phyloP scores from a whole-genome alignment of 495 filamentous ascomycete species.

The Penicillium odoratum region DNA sequence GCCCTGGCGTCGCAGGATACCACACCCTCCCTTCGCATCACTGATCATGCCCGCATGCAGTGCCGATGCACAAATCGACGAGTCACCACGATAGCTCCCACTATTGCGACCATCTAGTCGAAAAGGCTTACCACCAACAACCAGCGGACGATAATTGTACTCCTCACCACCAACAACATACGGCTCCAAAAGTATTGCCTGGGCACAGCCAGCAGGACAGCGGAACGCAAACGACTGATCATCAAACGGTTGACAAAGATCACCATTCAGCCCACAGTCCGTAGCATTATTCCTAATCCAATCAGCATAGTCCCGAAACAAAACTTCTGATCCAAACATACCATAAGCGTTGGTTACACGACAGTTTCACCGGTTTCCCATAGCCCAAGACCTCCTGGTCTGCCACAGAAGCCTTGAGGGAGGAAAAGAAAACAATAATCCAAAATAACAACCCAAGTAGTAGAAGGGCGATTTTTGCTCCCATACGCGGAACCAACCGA shows the following conservation, averaged over 20 bases:
- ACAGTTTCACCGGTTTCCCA: slow-evolving; percentile 55
- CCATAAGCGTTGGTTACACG: slow-evolving; percentile 55
- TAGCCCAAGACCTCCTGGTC: slow-evolving; percentile 60
- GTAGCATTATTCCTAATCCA: slow-evolving; percentile 44
- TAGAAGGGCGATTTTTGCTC: slow-evolving; percentile 52
- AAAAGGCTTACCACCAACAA: slow-evolving; percentile 66
- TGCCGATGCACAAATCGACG: slow-evolving; percentile 71
- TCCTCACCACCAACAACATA: slow-evolving; percentile 68
- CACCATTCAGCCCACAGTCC: slow-evolving; percentile 70
- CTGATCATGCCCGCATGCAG: slow-evolving; percentile 72
- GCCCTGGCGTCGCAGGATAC: slow-evolving; percentile 64
- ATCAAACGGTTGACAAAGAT: slow-evolving; percentile 70
- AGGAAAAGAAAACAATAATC: slow-evolving; percentile 63
- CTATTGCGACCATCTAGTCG: slow-evolving; percentile 32
- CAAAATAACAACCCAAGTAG: slow-evolving; percentile 58
- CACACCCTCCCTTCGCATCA: slow-evolving; percentile 68
- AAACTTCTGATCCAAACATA: slow-evolving; percentile 18
- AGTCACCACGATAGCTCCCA: slow-evolving; percentile 71
- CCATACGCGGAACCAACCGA: slow-evolving; percentile 52
- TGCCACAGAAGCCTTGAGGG: slow-evolving; percentile 59
- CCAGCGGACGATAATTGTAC: slow-evolving; percentile 61
- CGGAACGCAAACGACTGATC: slow-evolving; percentile 66
- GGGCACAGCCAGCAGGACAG: slow-evolving; percentile 69
- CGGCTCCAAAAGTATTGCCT: slow-evolving; percentile 64
- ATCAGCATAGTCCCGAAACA: slow-evolving; percentile 1